Evolutionary conservation across 345 rosid genomes (phyloP).

Genomic region (Triadica sebifera): DNA sequence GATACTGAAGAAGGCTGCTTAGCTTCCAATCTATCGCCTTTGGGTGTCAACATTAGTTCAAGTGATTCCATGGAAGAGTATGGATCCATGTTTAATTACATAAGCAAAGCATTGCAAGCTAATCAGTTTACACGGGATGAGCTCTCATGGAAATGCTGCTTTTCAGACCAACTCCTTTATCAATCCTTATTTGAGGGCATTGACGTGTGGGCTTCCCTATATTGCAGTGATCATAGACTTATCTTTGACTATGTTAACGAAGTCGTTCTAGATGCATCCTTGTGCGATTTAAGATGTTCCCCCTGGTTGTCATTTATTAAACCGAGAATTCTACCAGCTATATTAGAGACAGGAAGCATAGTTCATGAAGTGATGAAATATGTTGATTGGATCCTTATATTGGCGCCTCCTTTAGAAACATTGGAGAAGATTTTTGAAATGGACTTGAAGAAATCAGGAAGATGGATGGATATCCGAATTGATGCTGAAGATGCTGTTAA

Average conservation of each 20-base stretch:
- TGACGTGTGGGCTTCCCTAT: constrained; percentile 27
- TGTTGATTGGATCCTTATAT: constrained; percentile 46
- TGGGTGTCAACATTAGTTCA: constrained; percentile 16
- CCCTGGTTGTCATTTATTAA: constrained; percentile 40
- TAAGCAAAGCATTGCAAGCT: constrained; percentile 42
- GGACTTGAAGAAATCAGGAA: constrained; percentile 48
- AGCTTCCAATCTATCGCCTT: constrained; percentile 14
- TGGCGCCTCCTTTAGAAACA: constrained; percentile 22
- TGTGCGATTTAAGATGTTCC: constrained; percentile 34
- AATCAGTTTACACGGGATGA: constrained; percentile 57
- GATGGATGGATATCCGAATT: constrained; percentile 47
- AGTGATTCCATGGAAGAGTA: constrained; percentile 19
- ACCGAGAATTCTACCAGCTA: constrained; percentile 22
- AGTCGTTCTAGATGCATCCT: constrained; percentile 46
- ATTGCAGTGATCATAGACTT: constrained; percentile 31
- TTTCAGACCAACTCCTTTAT: constrained; percentile 38
- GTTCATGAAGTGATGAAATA: constrained; percentile 45
- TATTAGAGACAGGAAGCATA: constrained; percentile 21
- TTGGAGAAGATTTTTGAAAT: constrained; percentile 42
- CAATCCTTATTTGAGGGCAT: constrained; percentile 40
- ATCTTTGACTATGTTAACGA: constrained; percentile 55
- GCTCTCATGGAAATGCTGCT: constrained; percentile 35
- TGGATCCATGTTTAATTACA: constrained; percentile 34
- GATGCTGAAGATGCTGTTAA: constrained; percentile 47
- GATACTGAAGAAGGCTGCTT: constrained; percentile 25